Percentiles rank a stretch among this genome's conserved stretches.
phyloP scores from a whole-genome alignment of 192 early-diverging fungal species.

The Lunasporangiospora selenospora region DNA sequence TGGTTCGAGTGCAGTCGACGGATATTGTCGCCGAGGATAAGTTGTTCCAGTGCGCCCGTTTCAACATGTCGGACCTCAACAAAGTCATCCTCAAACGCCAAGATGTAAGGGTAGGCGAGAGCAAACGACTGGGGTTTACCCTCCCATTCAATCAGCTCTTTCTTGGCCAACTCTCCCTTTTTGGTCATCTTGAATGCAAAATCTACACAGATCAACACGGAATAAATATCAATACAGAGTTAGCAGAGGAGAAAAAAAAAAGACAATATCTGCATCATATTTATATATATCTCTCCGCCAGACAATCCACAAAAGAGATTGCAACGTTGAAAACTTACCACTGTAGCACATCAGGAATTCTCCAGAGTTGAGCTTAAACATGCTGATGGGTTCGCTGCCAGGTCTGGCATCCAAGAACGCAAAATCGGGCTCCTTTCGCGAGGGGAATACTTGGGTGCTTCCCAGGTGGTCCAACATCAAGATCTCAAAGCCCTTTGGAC shows the following conservation, averaged over 20 bases:
- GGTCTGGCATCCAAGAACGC: constrained; percentile 78
- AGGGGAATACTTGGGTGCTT: constrained; percentile 82
- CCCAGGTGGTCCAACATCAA: constrained; percentile 83
- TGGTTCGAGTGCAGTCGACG: constrained; percentile 34
- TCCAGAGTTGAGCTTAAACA: constrained; percentile 76
- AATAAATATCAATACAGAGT: constrained; percentile 5
- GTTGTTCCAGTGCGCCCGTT: constrained; percentile 56
- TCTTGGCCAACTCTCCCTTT: constrained; percentile 71
- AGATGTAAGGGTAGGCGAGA: constrained; percentile 81
- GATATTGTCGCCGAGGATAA: constrained; percentile 41
- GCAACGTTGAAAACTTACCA: constrained; percentile 55
- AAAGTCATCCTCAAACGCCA: constrained; percentile 88
- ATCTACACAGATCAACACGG: constrained; percentile 62
- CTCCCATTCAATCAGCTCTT: constrained; percentile 86
- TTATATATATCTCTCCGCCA: too few relatives aligned
- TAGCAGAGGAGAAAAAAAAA: constrained; percentile 12
- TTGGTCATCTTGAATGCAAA: constrained; percentile 93
- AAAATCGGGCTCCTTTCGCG: constrained; percentile 77
- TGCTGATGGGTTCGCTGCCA: constrained; percentile 74
- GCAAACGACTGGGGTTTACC: constrained; percentile 86
- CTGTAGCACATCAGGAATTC: constrained; percentile 92
- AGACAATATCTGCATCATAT: not conserved
- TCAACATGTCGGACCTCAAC: constrained; percentile 90
- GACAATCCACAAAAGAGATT: not conserved
- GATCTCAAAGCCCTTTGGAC: constrained; percentile 90